Percentiles rank a stretch among this genome's conserved stretches.
Evolutionary conservation across 345 rosid genomes (phyloP).

Genomic region (Turnera subulata): DNA sequence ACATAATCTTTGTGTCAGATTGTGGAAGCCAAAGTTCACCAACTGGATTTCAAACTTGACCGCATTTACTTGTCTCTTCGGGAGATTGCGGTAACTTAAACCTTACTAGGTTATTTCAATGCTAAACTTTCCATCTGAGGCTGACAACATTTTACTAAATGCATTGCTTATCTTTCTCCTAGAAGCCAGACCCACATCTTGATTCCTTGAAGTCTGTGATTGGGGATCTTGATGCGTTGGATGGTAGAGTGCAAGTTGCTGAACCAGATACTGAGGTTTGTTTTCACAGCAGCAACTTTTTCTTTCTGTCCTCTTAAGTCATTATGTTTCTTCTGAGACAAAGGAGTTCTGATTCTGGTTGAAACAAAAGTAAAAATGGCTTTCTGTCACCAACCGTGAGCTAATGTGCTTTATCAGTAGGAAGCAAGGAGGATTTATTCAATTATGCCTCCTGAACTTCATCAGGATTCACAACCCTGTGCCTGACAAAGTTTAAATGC

Average conservation of each 20-base stretch:
- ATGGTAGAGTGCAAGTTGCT: constrained; percentile 60
- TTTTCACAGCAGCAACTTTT: constrained; percentile 8
- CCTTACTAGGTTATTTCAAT: constrained; percentile 1
- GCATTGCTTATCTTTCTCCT: constrained; percentile 1
- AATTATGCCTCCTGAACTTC: too few species aligned
- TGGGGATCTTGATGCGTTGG: constrained; percentile 55
- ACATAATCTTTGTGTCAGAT: constrained; percentile 40
- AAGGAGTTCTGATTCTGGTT: too few species aligned
- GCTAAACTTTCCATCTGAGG: neutral
- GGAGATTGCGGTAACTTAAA: constrained; percentile 60
- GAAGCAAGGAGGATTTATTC: too few species aligned
- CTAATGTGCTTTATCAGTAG: too few species aligned
- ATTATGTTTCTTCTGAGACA: too few species aligned
- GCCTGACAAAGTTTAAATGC: too few species aligned
- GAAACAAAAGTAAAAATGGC: too few species aligned
- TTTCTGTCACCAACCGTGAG: too few species aligned
- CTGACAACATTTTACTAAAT: neutral
- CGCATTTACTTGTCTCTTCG: constrained; percentile 86
- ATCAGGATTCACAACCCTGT: too few species aligned
- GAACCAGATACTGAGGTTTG: constrained; percentile 72
- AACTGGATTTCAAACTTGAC: constrained; percentile 71
- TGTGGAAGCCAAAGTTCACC: constrained; percentile 92
- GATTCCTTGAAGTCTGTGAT: constrained; percentile 79
- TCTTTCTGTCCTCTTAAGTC: neutral
- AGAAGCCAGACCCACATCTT: constrained; percentile 81